These are phyloP conservation scores for Beauveria bassiana DNA, from an alignment of 2,329 filamentous ascomycete species.

Conservation along the genomic window DNA sequence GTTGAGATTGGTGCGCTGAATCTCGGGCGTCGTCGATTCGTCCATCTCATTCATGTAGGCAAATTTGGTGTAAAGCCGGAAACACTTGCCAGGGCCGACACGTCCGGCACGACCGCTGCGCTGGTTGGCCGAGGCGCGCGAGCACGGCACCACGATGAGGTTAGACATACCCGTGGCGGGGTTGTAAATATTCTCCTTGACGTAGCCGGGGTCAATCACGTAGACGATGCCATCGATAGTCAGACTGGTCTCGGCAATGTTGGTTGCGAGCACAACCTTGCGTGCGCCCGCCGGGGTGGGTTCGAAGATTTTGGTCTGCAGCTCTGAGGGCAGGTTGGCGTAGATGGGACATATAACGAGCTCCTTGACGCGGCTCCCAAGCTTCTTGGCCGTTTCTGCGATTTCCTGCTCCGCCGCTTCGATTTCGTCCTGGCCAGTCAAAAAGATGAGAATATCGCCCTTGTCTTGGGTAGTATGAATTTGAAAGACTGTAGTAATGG, in stretches of 20 bases:
- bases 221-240: conserved; percentile 96
- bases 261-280: conserved; percentile 91
- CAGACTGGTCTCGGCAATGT: conserved; percentile 92
- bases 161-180: conserved; percentile 88
- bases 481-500: conserved; percentile 89
- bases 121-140: conserved; percentile 86
- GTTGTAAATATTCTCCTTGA: conserved; percentile 93
- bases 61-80: conserved; percentile 87
- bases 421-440: conserved; percentile 95
- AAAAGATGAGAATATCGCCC: conserved; percentile 88
- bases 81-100: conserved; percentile 87
- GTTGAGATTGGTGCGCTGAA: conserved; percentile 83
- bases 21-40: conserved; percentile 85
- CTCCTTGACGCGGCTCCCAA: conserved; percentile 77
- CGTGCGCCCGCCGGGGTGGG: conserved; percentile 77
- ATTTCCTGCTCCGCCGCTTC: conserved; percentile 79
- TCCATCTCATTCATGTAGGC: conserved; percentile 93
- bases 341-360: conserved; percentile 92
- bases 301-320: conserved; percentile 91
- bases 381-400: conserved; percentile 75
- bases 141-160: conserved; percentile 83
- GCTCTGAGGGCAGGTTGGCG: conserved; percentile 80
- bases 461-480: conserved; percentile 81
- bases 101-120: conserved; percentile 87
- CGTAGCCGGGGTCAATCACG: conserved; percentile 90